Percentiles rank a stretch among this genome's conserved stretches.
phyloP scores from a whole-genome alignment of 805 yeast species.

The Martiniozyma abietophila region DNA sequence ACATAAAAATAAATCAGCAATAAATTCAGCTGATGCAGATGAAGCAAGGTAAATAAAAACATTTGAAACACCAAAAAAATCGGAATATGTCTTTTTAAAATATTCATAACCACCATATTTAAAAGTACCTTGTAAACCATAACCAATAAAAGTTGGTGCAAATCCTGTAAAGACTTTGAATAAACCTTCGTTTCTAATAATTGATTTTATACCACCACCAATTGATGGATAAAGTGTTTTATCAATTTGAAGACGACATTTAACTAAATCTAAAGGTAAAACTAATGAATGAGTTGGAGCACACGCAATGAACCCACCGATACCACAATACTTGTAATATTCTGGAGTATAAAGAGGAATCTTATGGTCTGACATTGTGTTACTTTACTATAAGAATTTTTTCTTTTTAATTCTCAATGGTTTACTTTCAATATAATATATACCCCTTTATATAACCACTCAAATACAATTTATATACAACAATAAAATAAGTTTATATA shows the following conservation, averaged over 20 bases:
- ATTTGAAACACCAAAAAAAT: conserved; percentile 57
- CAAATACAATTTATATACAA: background rate
- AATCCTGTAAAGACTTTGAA: conserved; percentile 77
- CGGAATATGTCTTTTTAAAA: conserved; percentile 73
- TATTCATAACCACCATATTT: conserved; percentile 92
- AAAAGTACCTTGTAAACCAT: conserved; percentile 94
- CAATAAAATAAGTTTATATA: too few relatives aligned
- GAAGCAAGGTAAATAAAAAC: conserved; percentile 74
- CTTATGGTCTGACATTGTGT: conserved; percentile 10
- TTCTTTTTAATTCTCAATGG: too few relatives aligned
- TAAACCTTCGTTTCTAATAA: conserved; percentile 63
- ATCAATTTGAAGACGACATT: conserved; percentile 87
- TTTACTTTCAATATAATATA: too few relatives aligned
- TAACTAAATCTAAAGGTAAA: conserved; percentile 88
- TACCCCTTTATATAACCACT: too few relatives aligned
- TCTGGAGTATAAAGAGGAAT: conserved; percentile 51
- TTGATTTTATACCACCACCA: conserved; percentile 71
- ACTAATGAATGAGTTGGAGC: conserved; percentile 95
- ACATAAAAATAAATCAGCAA: conserved; percentile 85
- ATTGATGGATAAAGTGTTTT: conserved; percentile 65
- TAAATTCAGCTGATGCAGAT: conserved; percentile 87
- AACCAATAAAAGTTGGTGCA: conserved; percentile 89
- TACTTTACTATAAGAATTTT: too few relatives aligned
- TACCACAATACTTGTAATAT: conserved; percentile 63
- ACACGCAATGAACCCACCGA: conserved; percentile 81